A percentile compares a stretch with the other conserved stretches of the same genome.
Conservation (phyloP, 192 early-diverging fungal species). For the Coemansia sp. region DNA sequence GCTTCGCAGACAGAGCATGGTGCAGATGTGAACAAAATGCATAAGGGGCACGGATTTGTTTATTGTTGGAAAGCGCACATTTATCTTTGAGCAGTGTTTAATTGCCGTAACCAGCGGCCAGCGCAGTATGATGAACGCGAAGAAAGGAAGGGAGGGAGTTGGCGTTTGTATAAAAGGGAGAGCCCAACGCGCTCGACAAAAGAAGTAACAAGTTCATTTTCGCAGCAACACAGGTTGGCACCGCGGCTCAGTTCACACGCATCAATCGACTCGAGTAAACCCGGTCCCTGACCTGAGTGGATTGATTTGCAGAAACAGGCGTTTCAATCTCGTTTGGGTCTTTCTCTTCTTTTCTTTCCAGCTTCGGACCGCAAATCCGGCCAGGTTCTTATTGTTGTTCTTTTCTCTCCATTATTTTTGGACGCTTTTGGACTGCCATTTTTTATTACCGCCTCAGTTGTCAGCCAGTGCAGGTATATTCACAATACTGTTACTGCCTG, state of each 20-base stretch:
- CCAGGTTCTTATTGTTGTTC: background rate
- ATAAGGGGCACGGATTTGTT: background rate
- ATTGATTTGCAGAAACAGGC: constrained; percentile 5
- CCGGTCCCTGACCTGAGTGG: background rate
- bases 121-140: constrained; percentile 10
- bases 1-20: background rate
- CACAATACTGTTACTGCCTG: constrained; percentile 30
- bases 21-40: background rate
- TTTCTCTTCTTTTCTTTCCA: constrained; percentile 3
- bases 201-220: background rate
- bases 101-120: background rate
- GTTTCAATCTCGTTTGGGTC: constrained; percentile 1
- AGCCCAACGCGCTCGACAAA: background rate
- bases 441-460: constrained; percentile 9
- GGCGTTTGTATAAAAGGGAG: constrained; percentile 2
- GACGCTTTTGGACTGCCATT: constrained; percentile 2
- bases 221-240: background rate
- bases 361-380: constrained; percentile 5
- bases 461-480: constrained; percentile 2
- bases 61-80: background rate
- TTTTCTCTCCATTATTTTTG: background rate
- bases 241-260: background rate
- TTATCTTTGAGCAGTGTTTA: background rate
- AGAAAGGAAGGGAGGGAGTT: background rate
- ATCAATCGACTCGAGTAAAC: background rate